These are phyloP conservation scores for Chloris gayana DNA, from an alignment of 176 grass and related monocot genomes.

Conservation along the genomic window DNA sequence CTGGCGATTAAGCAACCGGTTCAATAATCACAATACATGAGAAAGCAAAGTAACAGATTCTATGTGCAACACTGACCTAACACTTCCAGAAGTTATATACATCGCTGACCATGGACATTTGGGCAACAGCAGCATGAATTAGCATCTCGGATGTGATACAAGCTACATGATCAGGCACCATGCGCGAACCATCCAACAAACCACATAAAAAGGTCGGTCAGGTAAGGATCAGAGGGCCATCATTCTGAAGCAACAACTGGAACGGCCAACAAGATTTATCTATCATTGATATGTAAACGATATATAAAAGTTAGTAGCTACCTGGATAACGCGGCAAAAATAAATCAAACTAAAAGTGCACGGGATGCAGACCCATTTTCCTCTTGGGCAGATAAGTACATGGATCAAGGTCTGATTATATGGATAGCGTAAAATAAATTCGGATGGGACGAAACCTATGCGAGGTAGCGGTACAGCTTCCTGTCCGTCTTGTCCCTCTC, in stretches of 20 bases:
- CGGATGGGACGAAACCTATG: conserved; percentile 14
- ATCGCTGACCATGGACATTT: neutral
- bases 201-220: neutral
- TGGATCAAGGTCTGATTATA: conserved; percentile 34
- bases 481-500: conserved; percentile 83
- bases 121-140: too few relatives aligned
- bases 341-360: neutral
- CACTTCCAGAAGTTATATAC: neutral
- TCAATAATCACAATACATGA: neutral
- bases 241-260: neutral
- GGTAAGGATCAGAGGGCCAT: neutral
- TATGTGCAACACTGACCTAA: neutral
- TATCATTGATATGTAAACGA: conserved; percentile 16
- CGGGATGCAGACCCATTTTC: conserved; percentile 31
- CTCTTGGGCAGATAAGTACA: conserved; percentile 38
- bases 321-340: conserved; percentile 13
- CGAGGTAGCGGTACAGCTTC: conserved; percentile 81
- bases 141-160: neutral
- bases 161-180: neutral
- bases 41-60: neutral
- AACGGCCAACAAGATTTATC: neutral
- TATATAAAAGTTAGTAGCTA: conserved; percentile 5
- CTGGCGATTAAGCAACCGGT: neutral
- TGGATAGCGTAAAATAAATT: conserved; percentile 14
- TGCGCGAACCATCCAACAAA: neutral